Percentiles rank a stretch among this genome's conserved stretches.
These are phyloP conservation scores for Globisporangium cystogenes DNA, from an alignment of 352 stramenopile species.

Conservation along the genomic window DNA sequence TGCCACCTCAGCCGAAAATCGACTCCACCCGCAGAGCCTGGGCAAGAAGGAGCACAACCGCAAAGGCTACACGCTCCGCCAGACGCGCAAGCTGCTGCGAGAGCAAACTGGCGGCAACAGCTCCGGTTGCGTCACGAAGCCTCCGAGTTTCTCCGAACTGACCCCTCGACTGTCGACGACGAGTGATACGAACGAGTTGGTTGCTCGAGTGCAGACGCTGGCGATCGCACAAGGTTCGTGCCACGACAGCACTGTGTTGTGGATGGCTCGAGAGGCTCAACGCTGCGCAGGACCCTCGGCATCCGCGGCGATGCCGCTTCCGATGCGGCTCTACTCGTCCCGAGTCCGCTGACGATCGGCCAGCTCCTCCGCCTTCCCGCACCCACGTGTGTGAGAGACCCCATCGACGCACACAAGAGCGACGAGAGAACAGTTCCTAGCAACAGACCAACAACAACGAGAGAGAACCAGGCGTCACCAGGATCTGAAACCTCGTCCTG, in stretches of 20 bases:
- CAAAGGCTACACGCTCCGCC: slow-evolving; percentile 61
- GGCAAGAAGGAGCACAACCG: slow-evolving; percentile 66
- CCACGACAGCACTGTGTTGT: background rate
- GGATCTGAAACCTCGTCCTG: too few relatives aligned
- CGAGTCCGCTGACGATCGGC: background rate
- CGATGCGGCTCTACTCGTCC: slow-evolving; percentile 1
- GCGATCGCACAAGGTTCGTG: background rate
- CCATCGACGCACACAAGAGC: too few relatives aligned
- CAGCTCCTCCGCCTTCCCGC: background rate
- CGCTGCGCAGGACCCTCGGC: background rate
- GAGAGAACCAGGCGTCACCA: too few relatives aligned
- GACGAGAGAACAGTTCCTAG: too few relatives aligned
- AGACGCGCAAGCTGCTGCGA: slow-evolving; percentile 41
- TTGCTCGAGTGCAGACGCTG: background rate
- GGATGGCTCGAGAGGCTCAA: background rate
- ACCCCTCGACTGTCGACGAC: background rate
- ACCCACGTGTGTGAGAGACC: too few relatives aligned
- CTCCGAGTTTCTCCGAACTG: background rate
- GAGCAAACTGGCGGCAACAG: slow-evolving; percentile 9
- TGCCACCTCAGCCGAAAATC: slow-evolving; percentile 1
- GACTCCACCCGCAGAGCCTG: background rate
- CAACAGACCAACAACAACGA: too few relatives aligned
- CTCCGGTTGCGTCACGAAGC: background rate
- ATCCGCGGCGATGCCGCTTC: background rate
- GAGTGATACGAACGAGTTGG: background rate